phyloP scores from a whole-genome alignment of 306 rosid species.

The Psophocarpus tetragonolobus region DNA sequence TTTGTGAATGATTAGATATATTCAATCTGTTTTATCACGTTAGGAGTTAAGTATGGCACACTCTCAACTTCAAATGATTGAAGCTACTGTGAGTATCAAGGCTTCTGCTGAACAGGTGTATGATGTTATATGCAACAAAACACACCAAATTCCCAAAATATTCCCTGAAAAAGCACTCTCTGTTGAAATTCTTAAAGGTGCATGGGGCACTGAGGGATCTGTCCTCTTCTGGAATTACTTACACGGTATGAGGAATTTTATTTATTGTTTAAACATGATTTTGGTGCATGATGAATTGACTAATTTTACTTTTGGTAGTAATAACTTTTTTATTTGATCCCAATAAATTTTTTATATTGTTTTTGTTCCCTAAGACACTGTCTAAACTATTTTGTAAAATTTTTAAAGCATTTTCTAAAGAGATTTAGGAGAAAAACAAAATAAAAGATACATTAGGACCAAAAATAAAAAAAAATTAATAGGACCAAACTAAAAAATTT shows the following conservation, averaged over 20 bases:
- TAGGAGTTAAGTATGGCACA: not conserved
- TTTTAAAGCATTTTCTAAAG: no score
- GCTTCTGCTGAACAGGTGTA: not conserved
- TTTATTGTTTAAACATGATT: no score
- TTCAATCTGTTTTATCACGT: not conserved
- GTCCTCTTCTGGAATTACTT: not conserved
- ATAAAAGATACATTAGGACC: no score
- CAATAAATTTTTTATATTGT: no score
- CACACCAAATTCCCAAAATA: not conserved
- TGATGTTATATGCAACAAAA: not conserved
- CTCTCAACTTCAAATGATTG: not conserved
- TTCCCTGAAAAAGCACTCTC: not conserved
- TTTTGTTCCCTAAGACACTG: no score
- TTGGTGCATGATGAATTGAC: no score
- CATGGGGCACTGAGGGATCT: not conserved
- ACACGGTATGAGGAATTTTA: not conserved
- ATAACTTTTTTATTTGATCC: no score
- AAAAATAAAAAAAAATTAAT: no score
- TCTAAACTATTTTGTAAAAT: no score
- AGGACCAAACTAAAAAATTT: no score
- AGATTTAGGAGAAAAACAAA: no score
- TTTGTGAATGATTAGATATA: not conserved
- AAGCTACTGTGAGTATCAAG: not conserved
- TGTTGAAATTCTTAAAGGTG: not conserved
- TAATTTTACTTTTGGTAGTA: no score